Evolutionary conservation across 306 rosid genomes (phyloP).

Genomic region (Rubus parviflorus): DNA sequence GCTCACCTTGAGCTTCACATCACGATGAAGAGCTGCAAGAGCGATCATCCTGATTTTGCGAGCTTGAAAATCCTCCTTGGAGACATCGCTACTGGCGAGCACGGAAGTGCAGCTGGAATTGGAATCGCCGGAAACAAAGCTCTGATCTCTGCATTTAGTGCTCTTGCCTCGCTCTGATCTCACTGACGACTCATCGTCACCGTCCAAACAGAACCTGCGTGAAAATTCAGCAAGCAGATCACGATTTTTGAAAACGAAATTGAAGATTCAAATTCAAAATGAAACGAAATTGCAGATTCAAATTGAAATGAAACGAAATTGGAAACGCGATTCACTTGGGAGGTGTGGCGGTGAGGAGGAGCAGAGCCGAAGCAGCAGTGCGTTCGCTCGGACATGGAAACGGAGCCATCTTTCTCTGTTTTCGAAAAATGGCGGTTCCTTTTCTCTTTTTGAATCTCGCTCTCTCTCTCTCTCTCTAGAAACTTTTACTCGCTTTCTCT

Average conservation of each 20-base stretch:
- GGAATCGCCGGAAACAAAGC: constrained; percentile 30
- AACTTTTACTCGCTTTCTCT: neutral
- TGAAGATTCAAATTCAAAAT: neutral
- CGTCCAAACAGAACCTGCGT: constrained; percentile 38
- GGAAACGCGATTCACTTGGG: constrained; percentile 32
- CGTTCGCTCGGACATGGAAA: constrained; percentile 65
- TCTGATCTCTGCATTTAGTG: constrained; percentile 20
- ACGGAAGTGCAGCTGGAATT: constrained; percentile 43
- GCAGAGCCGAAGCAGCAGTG: constrained; percentile 74
- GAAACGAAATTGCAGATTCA: neutral
- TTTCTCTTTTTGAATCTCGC: constrained; percentile 22
- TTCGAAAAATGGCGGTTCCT: constrained; percentile 58
- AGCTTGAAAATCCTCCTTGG: constrained; percentile 40
- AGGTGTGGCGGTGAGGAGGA: constrained; percentile 55
- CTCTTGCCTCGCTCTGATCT: constrained; percentile 28
- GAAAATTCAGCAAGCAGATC: constrained; percentile 1
- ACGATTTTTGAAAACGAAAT: neutral
- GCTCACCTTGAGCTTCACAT: constrained; percentile 56
- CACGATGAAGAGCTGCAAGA: constrained; percentile 39
- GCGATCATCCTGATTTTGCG: constrained; percentile 30
- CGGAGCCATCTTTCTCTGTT: constrained; percentile 33
- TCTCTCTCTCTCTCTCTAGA: neutral
- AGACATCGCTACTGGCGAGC: constrained; percentile 38
- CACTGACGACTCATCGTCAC: neutral
- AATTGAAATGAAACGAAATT: neutral